Base-by-base conservation (phyloP, 108 stramenopile genomes). In the Cyclotella sp. region DNA sequence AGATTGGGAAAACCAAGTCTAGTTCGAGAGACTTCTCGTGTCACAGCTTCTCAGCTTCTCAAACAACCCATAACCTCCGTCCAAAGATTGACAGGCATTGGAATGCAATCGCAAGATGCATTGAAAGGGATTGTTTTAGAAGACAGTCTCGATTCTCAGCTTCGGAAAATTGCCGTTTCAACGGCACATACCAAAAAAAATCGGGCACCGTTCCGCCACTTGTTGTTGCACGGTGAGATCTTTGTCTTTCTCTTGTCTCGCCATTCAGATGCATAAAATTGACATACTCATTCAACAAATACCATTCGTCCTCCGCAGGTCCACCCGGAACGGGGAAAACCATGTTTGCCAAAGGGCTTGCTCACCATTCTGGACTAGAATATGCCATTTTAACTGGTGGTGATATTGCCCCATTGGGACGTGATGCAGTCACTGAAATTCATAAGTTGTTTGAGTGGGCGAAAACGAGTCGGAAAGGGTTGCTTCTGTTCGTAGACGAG, bases 361-460 rank as follows among this genome's bases (percentile, higher is more conserved):
- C 98, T 9, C 87, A 95, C 51, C 91, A 97, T 71, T 97, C 95
- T 8, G 99, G 98, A 10, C 72, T 99, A 82, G 98, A 99, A 63
- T 99, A 95, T 85, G 93, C 99, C 39, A 92, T 99, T 79, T 89
- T 99, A 79, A 98, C 98, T 0, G 99, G 98, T 55, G 99, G 98
- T 58, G 99, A 99, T 79, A 95, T 99, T 61, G 98, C 98, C 12
- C 99, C 99, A 0, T 85, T 99, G 71, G 98, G 98, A 19, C 89
- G 96, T 46, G 98, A 99, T 82, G 99, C 97, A 16, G 98, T 99
- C 22, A 98, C 98, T 26, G 98, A 99, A 83, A 86, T 99, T 66
- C 99, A 99, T 88, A 97, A 98, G 76, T 74, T 99, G 45, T 99
- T 99, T 81, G 98, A 99, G 71, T 99, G 98, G 98, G 96, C 98